Evolutionary conservation across 441 rosid genomes (phyloP), one percentile per base, ranked within the genome.

Genomic region (Croton laevigatus): DNA sequence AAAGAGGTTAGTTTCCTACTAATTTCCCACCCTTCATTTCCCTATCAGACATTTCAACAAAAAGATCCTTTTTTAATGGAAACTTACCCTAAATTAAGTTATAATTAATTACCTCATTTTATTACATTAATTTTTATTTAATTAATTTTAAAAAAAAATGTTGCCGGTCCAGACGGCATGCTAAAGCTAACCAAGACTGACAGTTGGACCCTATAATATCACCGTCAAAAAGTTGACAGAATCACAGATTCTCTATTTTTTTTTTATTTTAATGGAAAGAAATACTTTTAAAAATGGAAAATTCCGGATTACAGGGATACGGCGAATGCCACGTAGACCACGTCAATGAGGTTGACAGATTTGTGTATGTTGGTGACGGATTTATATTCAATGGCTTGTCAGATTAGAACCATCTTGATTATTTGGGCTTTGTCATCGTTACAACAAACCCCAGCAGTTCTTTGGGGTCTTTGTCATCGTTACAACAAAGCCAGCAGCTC

Each of bases 61-160:
- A 27, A 75, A 79, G 88, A 87, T 87, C 91, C 88, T 70, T 45
- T 19, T 58, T 85, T 82, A 45, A 65, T 76, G 87, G 85, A 54
- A 74, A 71, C 55, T 70, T 68, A 68, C 78, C 77, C 60, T 54
- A 54, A 53, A 53, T 66, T 59, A 62, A 45, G 65, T 66, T 66
- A 61, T 52, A 17, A 32, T 53, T 52, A 17, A 32, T 53, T 6
- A 27, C 61, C 57, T 53, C 2, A 14, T 63, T 55, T 55, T 34
- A 22, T 55, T 38, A 38, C 6, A 5, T 51, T n/a, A 5, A 16
- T 51, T 55, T 22, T 74, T 19, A 5, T 52, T 59, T 58, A 7
- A 61, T 61, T 61, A 9, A 20, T 13, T 52, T 27, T 7, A 5
- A 16, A 49, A 49, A 16, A 45, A 58, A 37, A 34, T 23, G 54